A percentile compares a stretch with the other conserved stretches of the same genome.
phyloP scores from a whole-genome alignment of 2,329 filamentous ascomycete species.

The Emergomyces pasteurianus region DNA sequence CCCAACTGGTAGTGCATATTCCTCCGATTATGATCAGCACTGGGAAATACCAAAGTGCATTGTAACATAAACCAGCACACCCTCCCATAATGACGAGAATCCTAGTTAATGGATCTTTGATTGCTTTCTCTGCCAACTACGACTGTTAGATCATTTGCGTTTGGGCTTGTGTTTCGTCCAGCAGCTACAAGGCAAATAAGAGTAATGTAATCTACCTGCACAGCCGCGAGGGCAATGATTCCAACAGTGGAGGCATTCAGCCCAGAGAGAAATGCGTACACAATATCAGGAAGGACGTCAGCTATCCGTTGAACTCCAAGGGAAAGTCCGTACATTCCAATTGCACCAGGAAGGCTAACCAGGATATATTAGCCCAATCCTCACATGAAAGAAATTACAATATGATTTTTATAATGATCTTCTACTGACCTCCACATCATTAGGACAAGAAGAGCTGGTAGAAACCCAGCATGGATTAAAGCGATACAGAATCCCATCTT shows the following conservation, averaged over 20 bases:
- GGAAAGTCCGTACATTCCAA: conserved; percentile 58
- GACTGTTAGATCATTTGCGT: neutral
- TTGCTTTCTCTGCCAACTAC: conserved; percentile 53
- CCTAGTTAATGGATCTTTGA: conserved; percentile 52
- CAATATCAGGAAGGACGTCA: conserved; percentile 46
- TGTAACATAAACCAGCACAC: conserved; percentile 56
- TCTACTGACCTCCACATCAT: conserved; percentile 48
- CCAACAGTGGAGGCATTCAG: conserved; percentile 63
- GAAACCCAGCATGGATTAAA: conserved; percentile 49
- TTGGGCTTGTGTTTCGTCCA: neutral
- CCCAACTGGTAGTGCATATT: conserved; percentile 42
- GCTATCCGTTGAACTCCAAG: conserved; percentile 52
- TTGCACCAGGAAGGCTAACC: conserved; percentile 51
- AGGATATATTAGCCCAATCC: neutral
- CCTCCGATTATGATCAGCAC: conserved; percentile 49
- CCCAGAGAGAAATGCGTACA: conserved; percentile 58
- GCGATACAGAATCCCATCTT: conserved; percentile 62
- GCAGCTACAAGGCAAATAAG: neutral
- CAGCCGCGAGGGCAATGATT: conserved; percentile 57
- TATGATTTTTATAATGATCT: neutral
- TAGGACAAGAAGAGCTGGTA: conserved; percentile 48
- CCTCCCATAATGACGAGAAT: conserved; percentile 53
- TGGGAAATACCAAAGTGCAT: conserved; percentile 64
- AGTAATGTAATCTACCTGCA: conserved; percentile 25
- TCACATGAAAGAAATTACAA: neutral